These are phyloP conservation scores for Petunia hybrid DNA, from an alignment of 305 asterid genomes.

Conservation along the genomic window DNA sequence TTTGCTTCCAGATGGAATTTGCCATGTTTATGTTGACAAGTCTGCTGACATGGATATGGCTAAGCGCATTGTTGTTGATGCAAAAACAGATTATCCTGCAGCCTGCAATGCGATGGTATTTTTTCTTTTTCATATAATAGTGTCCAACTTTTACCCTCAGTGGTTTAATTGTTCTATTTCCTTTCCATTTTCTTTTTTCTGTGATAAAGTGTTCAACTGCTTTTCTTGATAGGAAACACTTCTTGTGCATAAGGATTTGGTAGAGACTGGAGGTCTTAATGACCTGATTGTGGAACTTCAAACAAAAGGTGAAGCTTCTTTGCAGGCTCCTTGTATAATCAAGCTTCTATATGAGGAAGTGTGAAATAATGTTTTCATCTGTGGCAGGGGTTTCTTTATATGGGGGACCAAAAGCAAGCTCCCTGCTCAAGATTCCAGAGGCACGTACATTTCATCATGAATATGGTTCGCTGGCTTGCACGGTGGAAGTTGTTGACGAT, in stretches of 20 bases:
- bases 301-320: constrained; percentile 65
- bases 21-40: constrained; percentile 93
- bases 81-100: constrained; percentile 87
- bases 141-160: constrained; percentile 11
- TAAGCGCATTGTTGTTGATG: constrained; percentile 78
- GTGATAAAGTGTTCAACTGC: constrained; percentile 12
- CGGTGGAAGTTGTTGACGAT: constrained; percentile 94
- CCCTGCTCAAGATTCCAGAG: constrained; percentile 73
- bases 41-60: constrained; percentile 88
- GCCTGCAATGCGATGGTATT: constrained; percentile 92
- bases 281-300: constrained; percentile 88
- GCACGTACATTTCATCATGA: constrained; percentile 92
- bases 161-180: constrained; percentile 6
- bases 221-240: constrained; percentile 74
- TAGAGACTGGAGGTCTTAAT: constrained; percentile 58
- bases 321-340: neutral
- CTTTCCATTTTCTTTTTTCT: constrained; percentile 24
- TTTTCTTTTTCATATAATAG: constrained; percentile 19
- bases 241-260: constrained; percentile 89
- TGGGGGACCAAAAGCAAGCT: constrained; percentile 91
- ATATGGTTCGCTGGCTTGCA: constrained; percentile 92
- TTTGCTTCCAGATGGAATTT: constrained; percentile 82
- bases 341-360: constrained; percentile 6
- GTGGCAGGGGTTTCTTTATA: constrained; percentile 68
- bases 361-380: constrained; percentile 29